phyloP scores from a whole-genome alignment of 1,284 basidiomycete species.

The Gomphus bonarii region DNA sequence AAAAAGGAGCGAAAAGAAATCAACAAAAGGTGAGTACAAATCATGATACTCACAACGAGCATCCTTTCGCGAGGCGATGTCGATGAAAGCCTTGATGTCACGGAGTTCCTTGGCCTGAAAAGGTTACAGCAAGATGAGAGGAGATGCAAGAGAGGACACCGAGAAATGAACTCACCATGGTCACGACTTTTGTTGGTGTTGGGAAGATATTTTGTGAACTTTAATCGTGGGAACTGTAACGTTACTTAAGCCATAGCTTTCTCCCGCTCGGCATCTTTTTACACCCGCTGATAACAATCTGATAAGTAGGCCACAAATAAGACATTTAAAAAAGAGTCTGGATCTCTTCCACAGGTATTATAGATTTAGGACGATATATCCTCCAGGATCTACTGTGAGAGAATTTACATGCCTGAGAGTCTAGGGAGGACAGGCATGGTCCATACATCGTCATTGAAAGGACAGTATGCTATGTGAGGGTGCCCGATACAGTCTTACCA shows the following conservation, averaged over 20 bases:
- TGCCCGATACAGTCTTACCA: too few relatives aligned
- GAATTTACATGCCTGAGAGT: too few relatives aligned
- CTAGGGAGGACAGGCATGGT: too few relatives aligned
- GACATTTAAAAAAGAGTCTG: too few relatives aligned
- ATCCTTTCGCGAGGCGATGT: constrained; percentile 79
- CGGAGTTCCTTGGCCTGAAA: constrained; percentile 90
- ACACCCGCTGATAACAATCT: too few relatives aligned
- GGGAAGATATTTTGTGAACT: background rate
- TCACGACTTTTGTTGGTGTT: background rate
- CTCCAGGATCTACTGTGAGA: too few relatives aligned
- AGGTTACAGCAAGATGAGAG: background rate
- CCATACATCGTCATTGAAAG: too few relatives aligned
- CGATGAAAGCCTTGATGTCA: constrained; percentile 99
- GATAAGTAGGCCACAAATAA: too few relatives aligned
- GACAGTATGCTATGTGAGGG: too few relatives aligned
- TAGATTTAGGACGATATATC: too few relatives aligned
- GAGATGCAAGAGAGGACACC: background rate
- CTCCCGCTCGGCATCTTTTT: too few relatives aligned
- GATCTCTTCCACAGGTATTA: too few relatives aligned
- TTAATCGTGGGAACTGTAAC: constrained; percentile 3
- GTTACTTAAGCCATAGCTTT: background rate
- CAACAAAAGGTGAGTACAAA: background rate
- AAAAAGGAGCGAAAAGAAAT: background rate
- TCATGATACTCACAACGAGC: constrained; percentile 34
- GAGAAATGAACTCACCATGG: background rate